These are phyloP conservation scores for Agrocybe chaxingu DNA, from an alignment of 768 basidiomycete species.

Conservation along the genomic window DNA sequence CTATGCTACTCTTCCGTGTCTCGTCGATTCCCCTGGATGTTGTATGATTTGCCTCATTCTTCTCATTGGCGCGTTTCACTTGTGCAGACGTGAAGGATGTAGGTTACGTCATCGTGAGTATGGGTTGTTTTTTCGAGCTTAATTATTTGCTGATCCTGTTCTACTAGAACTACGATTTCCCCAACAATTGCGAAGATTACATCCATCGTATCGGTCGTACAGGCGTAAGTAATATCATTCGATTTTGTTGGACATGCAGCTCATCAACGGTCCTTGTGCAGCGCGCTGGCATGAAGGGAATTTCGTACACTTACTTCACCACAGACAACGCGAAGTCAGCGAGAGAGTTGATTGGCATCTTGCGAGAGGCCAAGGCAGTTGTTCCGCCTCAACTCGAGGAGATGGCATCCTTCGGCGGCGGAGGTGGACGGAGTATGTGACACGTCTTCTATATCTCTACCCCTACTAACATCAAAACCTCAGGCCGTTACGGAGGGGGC, in stretches of 20 bases:
- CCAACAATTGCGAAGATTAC: conserved; percentile 97
- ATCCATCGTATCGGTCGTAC: conserved; percentile 99
- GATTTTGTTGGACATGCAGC: background rate
- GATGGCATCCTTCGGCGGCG: conserved; percentile 85
- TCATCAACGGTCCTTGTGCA: conserved; percentile 27
- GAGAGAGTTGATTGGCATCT: conserved; percentile 83
- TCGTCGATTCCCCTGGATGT: conserved; percentile 18
- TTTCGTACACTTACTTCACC: conserved; percentile 94
- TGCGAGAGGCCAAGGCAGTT: conserved; percentile 81
- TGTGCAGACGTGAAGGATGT: conserved; percentile 96
- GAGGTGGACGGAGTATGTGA: conserved; percentile 67
- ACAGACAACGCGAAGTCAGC: conserved; percentile 95
- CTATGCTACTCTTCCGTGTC: conserved; percentile 13
- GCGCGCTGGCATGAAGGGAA: conserved; percentile 91
- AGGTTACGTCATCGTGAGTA: conserved; percentile 89
- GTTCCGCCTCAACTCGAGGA: conserved; percentile 90
- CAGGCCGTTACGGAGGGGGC: conserved; percentile 62
- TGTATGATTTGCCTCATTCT: conserved; percentile 17
- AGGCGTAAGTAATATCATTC: conserved; percentile 51
- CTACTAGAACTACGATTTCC: conserved; percentile 92
- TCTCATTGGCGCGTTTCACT: conserved; percentile 28
- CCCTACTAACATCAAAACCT: conserved; percentile 4
- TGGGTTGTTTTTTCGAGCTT: conserved; percentile 3
- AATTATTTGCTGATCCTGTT: conserved; percentile 6
- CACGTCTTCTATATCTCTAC: background rate